Evolutionary conservation across 1,284 basidiomycete species (phyloP).

Genomic region (Pseudomicrostroma phylloplanum): DNA sequence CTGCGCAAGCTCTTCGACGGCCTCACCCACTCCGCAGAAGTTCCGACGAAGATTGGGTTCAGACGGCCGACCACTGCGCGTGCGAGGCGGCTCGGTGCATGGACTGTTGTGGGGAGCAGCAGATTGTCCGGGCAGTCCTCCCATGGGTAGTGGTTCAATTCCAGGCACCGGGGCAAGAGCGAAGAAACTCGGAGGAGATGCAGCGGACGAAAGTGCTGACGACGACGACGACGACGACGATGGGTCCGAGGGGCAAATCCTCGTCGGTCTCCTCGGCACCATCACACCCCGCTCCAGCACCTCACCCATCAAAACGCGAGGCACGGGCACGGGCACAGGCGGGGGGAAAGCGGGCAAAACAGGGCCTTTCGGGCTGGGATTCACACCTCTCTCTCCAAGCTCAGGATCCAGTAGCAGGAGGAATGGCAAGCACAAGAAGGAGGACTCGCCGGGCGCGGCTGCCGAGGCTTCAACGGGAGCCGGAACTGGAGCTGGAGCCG

Average conservation of each 20-base stretch:
- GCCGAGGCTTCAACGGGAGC: neutral
- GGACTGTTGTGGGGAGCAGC: slow-evolving; percentile 1
- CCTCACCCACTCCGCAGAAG: too few species aligned
- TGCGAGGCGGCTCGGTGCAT: slow-evolving; percentile 2
- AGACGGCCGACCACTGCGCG: neutral
- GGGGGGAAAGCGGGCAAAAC: neutral
- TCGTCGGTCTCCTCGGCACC: neutral
- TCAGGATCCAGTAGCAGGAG: neutral
- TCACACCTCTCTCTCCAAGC: neutral
- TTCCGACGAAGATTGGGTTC: neutral
- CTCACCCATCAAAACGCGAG: too few species aligned
- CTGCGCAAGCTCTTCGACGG: too few species aligned
- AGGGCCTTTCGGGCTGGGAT: neutral
- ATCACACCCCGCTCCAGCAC: neutral
- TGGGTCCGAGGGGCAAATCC: neutral
- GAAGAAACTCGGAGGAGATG: too few species aligned
- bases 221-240: slow-evolving; percentile 5
- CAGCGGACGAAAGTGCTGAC: neutral
- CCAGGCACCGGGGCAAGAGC: too few species aligned
- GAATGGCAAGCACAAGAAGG: neutral
- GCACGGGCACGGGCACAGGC: neutral
- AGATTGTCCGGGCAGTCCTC: neutral
- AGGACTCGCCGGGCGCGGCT: neutral
- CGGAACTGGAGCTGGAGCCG: neutral
- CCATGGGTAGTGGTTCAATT: too few species aligned